Conservation (phyloP, 129 eudicot genomes). For the Artemisia tridentata region DNA sequence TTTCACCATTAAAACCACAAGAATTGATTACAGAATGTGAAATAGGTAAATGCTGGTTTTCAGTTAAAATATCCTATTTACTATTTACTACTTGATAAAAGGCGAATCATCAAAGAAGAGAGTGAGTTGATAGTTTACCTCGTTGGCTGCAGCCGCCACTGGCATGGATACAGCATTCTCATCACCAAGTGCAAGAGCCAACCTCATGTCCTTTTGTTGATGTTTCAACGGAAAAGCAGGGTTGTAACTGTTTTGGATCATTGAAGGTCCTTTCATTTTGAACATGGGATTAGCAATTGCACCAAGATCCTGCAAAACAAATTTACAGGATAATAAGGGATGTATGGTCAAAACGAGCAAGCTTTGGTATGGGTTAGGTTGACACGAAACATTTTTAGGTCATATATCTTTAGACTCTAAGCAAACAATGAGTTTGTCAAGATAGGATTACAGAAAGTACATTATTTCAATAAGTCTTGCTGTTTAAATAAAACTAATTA, state of each 20-base stretch:
- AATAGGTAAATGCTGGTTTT: not conserved
- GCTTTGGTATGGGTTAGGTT: too few species aligned
- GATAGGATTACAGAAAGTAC: too few species aligned
- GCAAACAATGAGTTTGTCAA: too few species aligned
- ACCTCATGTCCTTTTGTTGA: constrained; percentile 97
- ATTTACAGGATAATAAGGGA: not conserved
- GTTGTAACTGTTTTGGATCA: constrained; percentile 59
- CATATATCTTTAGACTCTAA: too few species aligned
- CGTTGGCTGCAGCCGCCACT: constrained; percentile 96
- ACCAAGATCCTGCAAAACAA: constrained; percentile 67
- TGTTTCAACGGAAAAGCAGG: constrained; percentile 97
- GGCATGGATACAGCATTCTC: constrained; percentile 90
- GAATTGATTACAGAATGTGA: not conserved
- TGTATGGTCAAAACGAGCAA: too few species aligned
- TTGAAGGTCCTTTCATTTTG: constrained; percentile 90
- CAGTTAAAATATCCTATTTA: too few species aligned
- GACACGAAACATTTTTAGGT: too few species aligned
- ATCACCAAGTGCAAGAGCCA: constrained; percentile 97
- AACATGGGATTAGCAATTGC: constrained; percentile 97
- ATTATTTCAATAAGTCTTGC: too few species aligned
- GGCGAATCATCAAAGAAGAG: too few species aligned
- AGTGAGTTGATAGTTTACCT: constrained; percentile 38
- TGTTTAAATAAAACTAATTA: too few species aligned
- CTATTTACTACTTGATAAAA: too few species aligned
- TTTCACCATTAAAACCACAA: not conserved